Percentiles rank a stretch among this genome's conserved stretches.
Conservation (phyloP, 768 basidiomycete species). For the Favolaschia claudopus region DNA sequence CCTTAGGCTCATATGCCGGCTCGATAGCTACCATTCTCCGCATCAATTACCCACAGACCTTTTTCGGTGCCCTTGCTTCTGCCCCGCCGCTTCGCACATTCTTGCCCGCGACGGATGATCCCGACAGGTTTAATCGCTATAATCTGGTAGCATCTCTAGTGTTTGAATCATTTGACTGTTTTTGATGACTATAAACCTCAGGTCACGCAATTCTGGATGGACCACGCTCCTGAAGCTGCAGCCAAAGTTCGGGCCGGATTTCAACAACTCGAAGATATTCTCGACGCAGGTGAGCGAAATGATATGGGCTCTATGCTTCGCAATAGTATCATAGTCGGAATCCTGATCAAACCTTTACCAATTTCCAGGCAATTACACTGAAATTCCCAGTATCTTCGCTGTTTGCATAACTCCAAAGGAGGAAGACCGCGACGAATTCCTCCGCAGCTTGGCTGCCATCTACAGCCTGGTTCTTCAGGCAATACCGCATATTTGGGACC, state of each 20-base stretch:
- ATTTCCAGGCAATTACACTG: background rate
- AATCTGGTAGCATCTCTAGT: background rate
- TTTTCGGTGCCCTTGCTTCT: slow-evolving; percentile 1
- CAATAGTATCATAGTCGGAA: no score
- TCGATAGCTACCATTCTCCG: background rate
- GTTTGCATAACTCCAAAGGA: background rate
- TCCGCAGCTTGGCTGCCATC: background rate
- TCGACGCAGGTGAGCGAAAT: slow-evolving; percentile 3
- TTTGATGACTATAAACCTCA: background rate
- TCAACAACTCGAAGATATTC: background rate
- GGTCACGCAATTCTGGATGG: background rate
- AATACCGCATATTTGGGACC: background rate
- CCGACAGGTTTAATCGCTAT: slow-evolving; percentile 5
- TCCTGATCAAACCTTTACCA: no score
- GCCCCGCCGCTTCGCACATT: background rate
- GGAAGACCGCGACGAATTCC: background rate
- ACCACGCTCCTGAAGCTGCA: background rate
- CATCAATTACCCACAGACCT: slow-evolving; percentile 3
- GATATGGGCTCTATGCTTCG: background rate
- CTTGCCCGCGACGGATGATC: slow-evolving; percentile 1
- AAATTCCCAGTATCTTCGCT: background rate
- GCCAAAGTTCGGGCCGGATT: background rate
- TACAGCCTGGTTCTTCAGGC: background rate
- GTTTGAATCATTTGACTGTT: background rate
- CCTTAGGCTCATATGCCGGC: slow-evolving; percentile 9